Conservation (phyloP, 2,329 filamentous ascomycete genomes). For the Paecilomyces fulvus region DNA sequence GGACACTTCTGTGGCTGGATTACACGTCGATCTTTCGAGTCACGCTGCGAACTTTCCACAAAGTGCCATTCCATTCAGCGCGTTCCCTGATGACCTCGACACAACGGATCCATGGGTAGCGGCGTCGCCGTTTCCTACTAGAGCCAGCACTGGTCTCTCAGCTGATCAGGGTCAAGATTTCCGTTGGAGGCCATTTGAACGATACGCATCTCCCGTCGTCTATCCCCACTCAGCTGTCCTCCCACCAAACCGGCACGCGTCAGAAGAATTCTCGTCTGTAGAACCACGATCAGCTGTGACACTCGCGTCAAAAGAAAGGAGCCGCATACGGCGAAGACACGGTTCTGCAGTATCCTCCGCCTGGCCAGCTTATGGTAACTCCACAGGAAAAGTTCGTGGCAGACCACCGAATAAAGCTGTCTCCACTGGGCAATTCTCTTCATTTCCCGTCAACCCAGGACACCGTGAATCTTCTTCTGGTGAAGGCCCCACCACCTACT, state of each 20-base stretch:
- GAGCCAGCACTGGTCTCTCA: slow-evolving; percentile 6
- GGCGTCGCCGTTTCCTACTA: slow-evolving; percentile 35
- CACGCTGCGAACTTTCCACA: slow-evolving; percentile 42
- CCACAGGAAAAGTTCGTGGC: slow-evolving; percentile 65
- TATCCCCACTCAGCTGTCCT: slow-evolving; percentile 75
- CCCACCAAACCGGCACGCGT: slow-evolving; percentile 37
- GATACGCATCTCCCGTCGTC: slow-evolving; percentile 54
- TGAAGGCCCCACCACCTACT: slow-evolving; percentile 28
- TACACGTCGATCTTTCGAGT: slow-evolving; percentile 34
- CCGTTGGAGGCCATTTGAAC: slow-evolving; percentile 44
- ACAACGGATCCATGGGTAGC: slow-evolving; percentile 31
- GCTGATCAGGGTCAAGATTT: slow-evolving; percentile 24
- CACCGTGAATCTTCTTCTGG: slow-evolving; percentile 39
- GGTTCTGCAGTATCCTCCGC: slow-evolving; percentile 85
- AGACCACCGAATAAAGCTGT: slow-evolving; percentile 67
- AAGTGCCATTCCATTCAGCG: slow-evolving; percentile 45
- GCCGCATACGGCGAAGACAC: slow-evolving; percentile 50
- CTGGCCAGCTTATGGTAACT: slow-evolving; percentile 62
- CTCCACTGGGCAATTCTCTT: slow-evolving; percentile 61
- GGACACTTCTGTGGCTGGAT: slow-evolving; percentile 43
- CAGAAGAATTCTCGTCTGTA: slow-evolving; percentile 33
- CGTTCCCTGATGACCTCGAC: slow-evolving; percentile 48
- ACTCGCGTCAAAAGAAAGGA: slow-evolving; percentile 44
- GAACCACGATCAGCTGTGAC: slow-evolving; percentile 66
- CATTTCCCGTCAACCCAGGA: slow-evolving; percentile 56